phyloP scores from a whole-genome alignment of 78 protist genomes.

The slime mould (Dictyostelium discoideum) region dicty_2.7 NC_007090.3:4696501-4697000 shows the following conservation, averaged over 20 bases:
- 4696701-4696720: too few species aligned
- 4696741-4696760: not conserved
- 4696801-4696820: not conserved
- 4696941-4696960: too few species aligned
- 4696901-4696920: too few species aligned
- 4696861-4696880: too few species aligned
- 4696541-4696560: not conserved
- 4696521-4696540: not conserved
- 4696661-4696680: too few species aligned
- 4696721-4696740: too few species aligned
- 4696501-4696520: not conserved
- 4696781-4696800: not conserved
- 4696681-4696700: too few species aligned
- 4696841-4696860: too few species aligned
- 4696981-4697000: too few species aligned
- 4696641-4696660: constrained; percentile 30
- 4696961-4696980: too few species aligned
- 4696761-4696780: not conserved
- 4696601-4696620: not conserved
- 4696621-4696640: constrained; percentile 23
- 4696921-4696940: too few species aligned
- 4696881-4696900: too few species aligned
- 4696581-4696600: not conserved
- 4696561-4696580: not conserved
- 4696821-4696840: not conserved